Evolutionary conservation across 768 basidiomycete species (phyloP).

Genomic region (Butyriboletus loyo): DNA sequence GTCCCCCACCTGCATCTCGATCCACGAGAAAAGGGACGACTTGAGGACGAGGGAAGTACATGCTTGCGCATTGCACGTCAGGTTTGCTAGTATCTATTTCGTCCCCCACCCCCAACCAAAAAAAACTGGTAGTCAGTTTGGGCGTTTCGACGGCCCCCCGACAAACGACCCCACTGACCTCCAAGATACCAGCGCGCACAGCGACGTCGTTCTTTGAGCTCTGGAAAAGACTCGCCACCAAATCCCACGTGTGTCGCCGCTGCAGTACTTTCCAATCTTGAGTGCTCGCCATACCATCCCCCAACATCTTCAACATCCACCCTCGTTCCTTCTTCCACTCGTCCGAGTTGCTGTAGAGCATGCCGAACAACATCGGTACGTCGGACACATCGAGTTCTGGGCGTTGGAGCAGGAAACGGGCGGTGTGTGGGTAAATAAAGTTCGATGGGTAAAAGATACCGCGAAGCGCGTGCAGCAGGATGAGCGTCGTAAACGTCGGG

Average conservation of each 20-base stretch:
- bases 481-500: constrained; percentile 75
- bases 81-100: constrained; percentile 64
- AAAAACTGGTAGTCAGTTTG: not conserved
- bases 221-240: constrained; percentile 80
- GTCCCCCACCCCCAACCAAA: not conserved
- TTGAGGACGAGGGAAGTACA: constrained; percentile 68
- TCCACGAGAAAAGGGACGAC: constrained; percentile 75
- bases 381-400: constrained; percentile 76
- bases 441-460: constrained; percentile 84
- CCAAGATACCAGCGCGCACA: constrained; percentile 59
- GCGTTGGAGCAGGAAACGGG: constrained; percentile 87
- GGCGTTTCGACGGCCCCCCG: not conserved
- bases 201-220: constrained; percentile 51
- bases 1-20: constrained; percentile 62
- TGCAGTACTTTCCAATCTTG: constrained; percentile 82
- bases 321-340: constrained; percentile 85
- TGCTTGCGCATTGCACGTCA: constrained; percentile 69
- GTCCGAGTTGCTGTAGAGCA: constrained; percentile 78
- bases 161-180: constrained; percentile 43
- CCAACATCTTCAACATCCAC: constrained; percentile 84
- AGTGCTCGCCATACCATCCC: constrained; percentile 72
- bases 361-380: constrained; percentile 86
- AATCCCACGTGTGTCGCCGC: constrained; percentile 84
- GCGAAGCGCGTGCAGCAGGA: constrained; percentile 78
- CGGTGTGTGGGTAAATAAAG: constrained; percentile 83